Evolutionary conservation across 2,329 filamentous ascomycete genomes (phyloP).

Genomic region (Cadophora gregata): DNA sequence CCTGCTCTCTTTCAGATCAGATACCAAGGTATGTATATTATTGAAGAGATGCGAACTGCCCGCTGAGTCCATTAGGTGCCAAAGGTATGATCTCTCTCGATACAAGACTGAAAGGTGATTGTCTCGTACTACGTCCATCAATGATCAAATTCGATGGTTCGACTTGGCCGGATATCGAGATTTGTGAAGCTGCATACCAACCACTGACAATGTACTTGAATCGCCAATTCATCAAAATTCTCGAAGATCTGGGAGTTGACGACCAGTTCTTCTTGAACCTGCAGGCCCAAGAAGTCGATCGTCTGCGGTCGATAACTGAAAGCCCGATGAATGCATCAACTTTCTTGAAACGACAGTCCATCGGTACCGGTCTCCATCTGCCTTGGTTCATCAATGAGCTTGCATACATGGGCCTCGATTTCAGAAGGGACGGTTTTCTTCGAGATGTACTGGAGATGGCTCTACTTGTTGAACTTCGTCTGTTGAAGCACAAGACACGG

Average conservation of each 20-base stretch:
- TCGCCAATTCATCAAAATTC: constrained; percentile 81
- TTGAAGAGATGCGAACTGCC: not conserved
- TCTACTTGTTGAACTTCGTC: constrained; percentile 71
- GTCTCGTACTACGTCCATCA: constrained; percentile 69
- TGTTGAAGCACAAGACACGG: constrained; percentile 79
- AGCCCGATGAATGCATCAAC: constrained; percentile 65
- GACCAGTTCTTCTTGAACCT: constrained; percentile 65
- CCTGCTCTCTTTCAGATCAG: constrained; percentile 79
- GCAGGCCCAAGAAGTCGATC: constrained; percentile 66
- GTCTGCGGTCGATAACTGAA: constrained; percentile 64
- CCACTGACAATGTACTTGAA: constrained; percentile 76
- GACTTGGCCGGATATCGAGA: constrained; percentile 64
- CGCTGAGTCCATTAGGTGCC: constrained; percentile 53
- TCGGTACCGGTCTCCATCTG: constrained; percentile 66
- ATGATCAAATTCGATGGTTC: constrained; percentile 79
- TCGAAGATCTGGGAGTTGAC: constrained; percentile 76
- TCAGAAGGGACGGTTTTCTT: constrained; percentile 72
- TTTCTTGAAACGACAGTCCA: constrained; percentile 67
- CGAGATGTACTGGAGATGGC: constrained; percentile 72
- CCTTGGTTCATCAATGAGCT: constrained; percentile 67
- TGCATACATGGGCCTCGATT: constrained; percentile 64
- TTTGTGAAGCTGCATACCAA: constrained; percentile 71
- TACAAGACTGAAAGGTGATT: constrained; percentile 59
- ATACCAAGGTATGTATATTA: constrained; percentile 57
- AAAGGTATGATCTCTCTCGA: constrained; percentile 84